A percentile compares a stretch with the other conserved stretches of the same genome.
These are phyloP conservation scores for Chrysanthemum seticuspe DNA, from an alignment of 129 eudicot genomes.

Conservation along the genomic window DNA sequence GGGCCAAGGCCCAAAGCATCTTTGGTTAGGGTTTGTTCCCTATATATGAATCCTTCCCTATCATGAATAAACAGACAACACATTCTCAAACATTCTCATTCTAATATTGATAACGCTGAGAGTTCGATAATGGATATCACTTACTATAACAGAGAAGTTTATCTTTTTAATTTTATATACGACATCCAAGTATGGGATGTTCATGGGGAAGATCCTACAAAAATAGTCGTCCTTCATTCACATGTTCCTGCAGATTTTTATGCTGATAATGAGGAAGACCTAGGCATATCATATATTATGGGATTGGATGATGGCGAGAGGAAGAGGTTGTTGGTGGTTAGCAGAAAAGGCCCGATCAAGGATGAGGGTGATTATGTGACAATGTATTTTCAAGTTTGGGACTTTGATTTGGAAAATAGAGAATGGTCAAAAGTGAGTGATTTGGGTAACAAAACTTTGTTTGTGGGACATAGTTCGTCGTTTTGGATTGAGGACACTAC, in stretches of 20 bases:
- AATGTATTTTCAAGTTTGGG: background rate
- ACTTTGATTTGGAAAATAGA: background rate
- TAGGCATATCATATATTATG: too few relatives aligned
- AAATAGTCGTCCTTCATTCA: background rate
- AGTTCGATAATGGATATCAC: background rate
- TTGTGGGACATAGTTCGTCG: background rate
- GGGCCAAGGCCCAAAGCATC: too few relatives aligned
- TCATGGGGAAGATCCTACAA: background rate
- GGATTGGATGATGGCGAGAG: background rate
- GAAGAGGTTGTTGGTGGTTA: background rate
- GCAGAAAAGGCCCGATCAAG: background rate
- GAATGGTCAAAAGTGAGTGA: background rate
- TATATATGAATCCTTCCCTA: too few relatives aligned
- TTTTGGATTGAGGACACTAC: background rate
- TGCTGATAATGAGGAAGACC: background rate
- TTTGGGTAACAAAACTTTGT: background rate
- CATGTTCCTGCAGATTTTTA: background rate
- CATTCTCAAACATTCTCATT: too few relatives aligned
- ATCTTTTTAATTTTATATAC: background rate
- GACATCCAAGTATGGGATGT: background rate
- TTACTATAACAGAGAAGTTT: background rate
- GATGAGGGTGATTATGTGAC: background rate
- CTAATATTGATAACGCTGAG: background rate
- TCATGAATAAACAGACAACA: too few relatives aligned
- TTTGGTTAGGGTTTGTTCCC: too few relatives aligned